A percentile compares a stretch with the other conserved stretches of the same genome.
These are phyloP conservation scores for Talaromyces marneffei DNA, from an alignment of 2,329 filamentous ascomycete species.

Conservation along the genomic window DNA sequence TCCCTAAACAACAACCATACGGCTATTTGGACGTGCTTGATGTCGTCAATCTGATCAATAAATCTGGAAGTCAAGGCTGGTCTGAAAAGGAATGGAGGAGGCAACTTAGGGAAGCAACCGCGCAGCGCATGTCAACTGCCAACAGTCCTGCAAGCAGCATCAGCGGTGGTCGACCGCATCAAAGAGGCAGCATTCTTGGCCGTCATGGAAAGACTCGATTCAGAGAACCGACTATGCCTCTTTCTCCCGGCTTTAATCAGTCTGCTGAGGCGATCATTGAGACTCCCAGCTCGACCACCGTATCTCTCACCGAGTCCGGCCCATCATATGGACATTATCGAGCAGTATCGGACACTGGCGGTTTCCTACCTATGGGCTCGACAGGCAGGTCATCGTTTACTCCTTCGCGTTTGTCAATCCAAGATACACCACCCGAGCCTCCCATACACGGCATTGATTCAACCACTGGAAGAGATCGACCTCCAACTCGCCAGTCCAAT, in stretches of 20 bases:
- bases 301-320: conserved; percentile 4
- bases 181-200: conserved; percentile 33
- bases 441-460: conserved; percentile 21
- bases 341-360: conserved; percentile 29
- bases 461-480: conserved; percentile 15
- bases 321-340: conserved; percentile 23
- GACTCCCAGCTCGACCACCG: conserved; percentile 11
- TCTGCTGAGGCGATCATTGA: conserved; percentile 33
- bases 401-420: conserved; percentile 17
- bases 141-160: conserved; percentile 48
- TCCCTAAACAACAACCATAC: conserved; percentile 81
- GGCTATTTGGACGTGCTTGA: conserved; percentile 88
- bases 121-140: conserved; percentile 39
- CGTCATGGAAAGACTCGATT: conserved; percentile 33
- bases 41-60: conserved; percentile 71
- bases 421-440: conserved; percentile 31
- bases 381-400: conserved; percentile 7
- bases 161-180: conserved; percentile 48
- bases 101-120: conserved; percentile 80
- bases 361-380: conserved; percentile 16
- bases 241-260: conserved; percentile 26
- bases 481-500: conserved; percentile 24
- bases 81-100: conserved; percentile 84
- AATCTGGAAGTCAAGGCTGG: conserved; percentile 70
- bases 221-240: conserved; percentile 21